Conservation (phyloP, 1,284 basidiomycete species). For the Pyrrhoderma lamaoense region DNA sequence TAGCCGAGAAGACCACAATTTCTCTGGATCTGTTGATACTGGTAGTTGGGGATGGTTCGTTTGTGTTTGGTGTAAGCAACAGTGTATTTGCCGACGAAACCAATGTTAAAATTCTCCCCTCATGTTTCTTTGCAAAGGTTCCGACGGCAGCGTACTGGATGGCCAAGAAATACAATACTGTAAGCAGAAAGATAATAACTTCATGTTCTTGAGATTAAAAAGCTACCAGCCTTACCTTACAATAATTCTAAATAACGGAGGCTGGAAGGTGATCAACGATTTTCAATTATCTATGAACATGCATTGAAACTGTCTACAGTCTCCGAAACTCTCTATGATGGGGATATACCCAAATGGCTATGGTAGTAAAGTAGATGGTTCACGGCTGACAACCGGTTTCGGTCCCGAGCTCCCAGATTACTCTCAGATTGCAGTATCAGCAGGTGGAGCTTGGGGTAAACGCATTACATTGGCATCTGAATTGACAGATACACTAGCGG, state of each 20-base stretch:
- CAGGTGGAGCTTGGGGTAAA: constrained; percentile 56
- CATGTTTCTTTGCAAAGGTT: too few relatives aligned
- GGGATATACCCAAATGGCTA: constrained; percentile 54
- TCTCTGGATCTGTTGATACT: constrained; percentile 45
- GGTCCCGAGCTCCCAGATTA: constrained; percentile 59
- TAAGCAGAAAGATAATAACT: constrained; percentile 26
- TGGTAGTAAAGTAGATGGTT: constrained; percentile 40
- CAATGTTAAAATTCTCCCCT: too few relatives aligned
- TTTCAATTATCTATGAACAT: background rate
- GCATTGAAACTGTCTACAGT: constrained; percentile 27
- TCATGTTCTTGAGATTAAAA: background rate
- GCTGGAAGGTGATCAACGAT: constrained; percentile 59
- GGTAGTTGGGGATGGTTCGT: constrained; percentile 64
- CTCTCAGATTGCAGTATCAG: constrained; percentile 52
- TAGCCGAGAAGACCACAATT: constrained; percentile 29
- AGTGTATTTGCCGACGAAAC: too few relatives aligned
- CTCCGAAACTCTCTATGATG: constrained; percentile 57
- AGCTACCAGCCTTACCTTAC: constrained; percentile 56
- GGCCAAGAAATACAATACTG: constrained; percentile 57
- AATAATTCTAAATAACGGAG: constrained; percentile 63
- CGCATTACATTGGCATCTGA: constrained; percentile 35
- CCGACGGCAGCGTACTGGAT: constrained; percentile 66
- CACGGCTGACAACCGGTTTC: constrained; percentile 53
- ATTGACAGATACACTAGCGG: constrained; percentile 36
- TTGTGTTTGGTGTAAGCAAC: constrained; percentile 43